Base-by-base conservation (phyloP, 352 stramenopile genomes). In the Stephanocyclus meneghinianus region DNA sequence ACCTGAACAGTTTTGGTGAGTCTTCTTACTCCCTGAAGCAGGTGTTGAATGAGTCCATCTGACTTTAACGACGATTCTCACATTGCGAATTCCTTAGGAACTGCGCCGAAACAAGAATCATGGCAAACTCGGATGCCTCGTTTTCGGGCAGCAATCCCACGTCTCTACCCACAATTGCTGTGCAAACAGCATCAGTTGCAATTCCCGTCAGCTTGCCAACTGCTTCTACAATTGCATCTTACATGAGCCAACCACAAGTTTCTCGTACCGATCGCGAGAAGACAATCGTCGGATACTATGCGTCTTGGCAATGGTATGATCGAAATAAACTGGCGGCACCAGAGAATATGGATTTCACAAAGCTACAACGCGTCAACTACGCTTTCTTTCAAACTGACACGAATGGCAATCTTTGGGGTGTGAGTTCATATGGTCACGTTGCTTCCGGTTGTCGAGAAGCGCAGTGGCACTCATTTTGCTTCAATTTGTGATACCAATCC, bases 1-100 rank as follows among this genome's bases (percentile, higher is more conserved):
- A 5, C 77, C 79, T 18, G 79, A 86, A 32, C 73, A 85, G 37
- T 85, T 85, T 71, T 85, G 78, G 78, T 74, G 72, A 42, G 40
- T n/a, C 37, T 18, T 3, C 16, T 61, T 35, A 32, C 15, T 47
- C 13, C 5, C n/a, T 45, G 13, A n/a, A 62, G 11, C 7, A 45
- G 21, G 21, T 62, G 26, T 21, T 32, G 30, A 42, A 44, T 10
- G 2, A 8, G 57, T 57, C 18, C 21, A 70, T 10, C 16, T 47
- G 15, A 16, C 40, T 57, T n/a, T 7, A 44, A 8, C 40, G 16
- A 26, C 16, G 21, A 15, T 29, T 59, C 30, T 42, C 16, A 66
- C 16, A 61, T 45, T 18, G 9, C 32, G 44, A 61, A 32, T 18
- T 45, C 7, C 13, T 45, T 35, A 73, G 51, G 62, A 72, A 84